Evolutionary conservation across 2,329 filamentous ascomycete genomes (phyloP).

Genomic region (Leptographium radiaticola): DNA sequence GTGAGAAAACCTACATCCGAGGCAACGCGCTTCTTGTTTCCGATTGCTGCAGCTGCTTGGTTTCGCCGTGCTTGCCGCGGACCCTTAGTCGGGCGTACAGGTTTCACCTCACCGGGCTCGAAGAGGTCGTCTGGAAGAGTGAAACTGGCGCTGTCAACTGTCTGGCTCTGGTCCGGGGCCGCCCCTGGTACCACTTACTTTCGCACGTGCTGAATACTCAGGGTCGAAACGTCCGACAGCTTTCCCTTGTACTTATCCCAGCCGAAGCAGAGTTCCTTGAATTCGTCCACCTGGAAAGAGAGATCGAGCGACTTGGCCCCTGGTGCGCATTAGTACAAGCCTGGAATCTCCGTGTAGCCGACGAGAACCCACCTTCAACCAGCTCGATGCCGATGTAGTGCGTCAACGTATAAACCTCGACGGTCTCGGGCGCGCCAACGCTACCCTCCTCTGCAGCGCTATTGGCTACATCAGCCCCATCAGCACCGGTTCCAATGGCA

Average conservation of each 20-base stretch:
- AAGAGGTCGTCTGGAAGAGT: slow-evolving; percentile 88
- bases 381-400: slow-evolving; percentile 88
- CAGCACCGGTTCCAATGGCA: too few relatives aligned
- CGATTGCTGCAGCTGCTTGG: slow-evolving; percentile 24
- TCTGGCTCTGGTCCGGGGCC: neutral
- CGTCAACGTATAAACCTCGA: slow-evolving; percentile 69
- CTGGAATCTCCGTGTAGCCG: neutral
- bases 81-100: slow-evolving; percentile 41
- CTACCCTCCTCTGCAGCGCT: slow-evolving; percentile 14
- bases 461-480: slow-evolving; percentile 10
- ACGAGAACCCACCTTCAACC: slow-evolving; percentile 47
- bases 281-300: slow-evolving; percentile 70
- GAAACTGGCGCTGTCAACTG: slow-evolving; percentile 41
- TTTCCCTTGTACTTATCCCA: slow-evolving; percentile 65
- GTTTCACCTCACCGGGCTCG: slow-evolving; percentile 60
- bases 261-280: slow-evolving; percentile 66
- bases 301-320: slow-evolving; percentile 62
- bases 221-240: slow-evolving; percentile 44
- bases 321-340: slow-evolving; percentile 21
- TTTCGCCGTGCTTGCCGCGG: slow-evolving; percentile 21
- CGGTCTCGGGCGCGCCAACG: slow-evolving; percentile 6
- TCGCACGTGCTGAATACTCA: slow-evolving; percentile 73
- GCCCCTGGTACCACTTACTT: slow-evolving; percentile 50
- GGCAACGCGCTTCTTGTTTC: slow-evolving; percentile 34
- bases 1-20: slow-evolving; percentile 25